Base-by-base conservation (phyloP, 2,329 filamentous ascomycete species). In the Anthostomella pinea region DNA sequence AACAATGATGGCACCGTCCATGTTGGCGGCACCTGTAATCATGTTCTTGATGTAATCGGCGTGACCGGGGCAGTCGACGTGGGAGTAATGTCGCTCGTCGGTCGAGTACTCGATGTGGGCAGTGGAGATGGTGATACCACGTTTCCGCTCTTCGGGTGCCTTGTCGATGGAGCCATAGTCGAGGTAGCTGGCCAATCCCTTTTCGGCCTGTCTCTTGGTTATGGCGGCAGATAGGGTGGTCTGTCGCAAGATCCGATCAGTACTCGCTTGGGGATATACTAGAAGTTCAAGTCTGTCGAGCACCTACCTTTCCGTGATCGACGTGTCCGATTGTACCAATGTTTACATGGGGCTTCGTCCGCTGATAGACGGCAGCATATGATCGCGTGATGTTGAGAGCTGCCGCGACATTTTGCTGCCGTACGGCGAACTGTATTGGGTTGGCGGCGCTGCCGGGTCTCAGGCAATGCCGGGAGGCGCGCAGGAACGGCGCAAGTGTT, bases 21-120 rank as follows among this genome's bases (percentile, higher is more conserved):
- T 98, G 77, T 89, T 95, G 59, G 94, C 91, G 48, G 93, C 90
- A 82, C 93, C 93, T 53, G 93, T 98, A 68, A 98, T 98, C 93
- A 98, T 98, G 84, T 98, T 98, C 82, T 98, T 98, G 77, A 98
- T 97, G 79, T 98, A 98, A 88, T 98, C 93, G 70, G 93, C 93
- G 84, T 98, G 93, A 71, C 93, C 93, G 41, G 93, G 93, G 72
- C 93, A 98, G 80, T 98, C 93, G 75, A 98, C 93, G 80, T 98
- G 93, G 59, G 93, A 93, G 73, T 98, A 98, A 76, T 98, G 93
- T 62, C 93, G 85, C 64, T 75, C 77, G 1, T 95, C 87, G 66
- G 93, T 98, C 56, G 87, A 73, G 77, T 97, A 98, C 75, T 98
- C 93, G 72, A 98, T 95, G 73, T 98, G 93, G 53, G 93, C 88